A percentile compares a stretch with the other conserved stretches of the same genome.
These are phyloP conservation scores for Anthracocystis panici-leucophaei DNA, from an alignment of 1,284 basidiomycete genomes.

Conservation along the genomic window DNA sequence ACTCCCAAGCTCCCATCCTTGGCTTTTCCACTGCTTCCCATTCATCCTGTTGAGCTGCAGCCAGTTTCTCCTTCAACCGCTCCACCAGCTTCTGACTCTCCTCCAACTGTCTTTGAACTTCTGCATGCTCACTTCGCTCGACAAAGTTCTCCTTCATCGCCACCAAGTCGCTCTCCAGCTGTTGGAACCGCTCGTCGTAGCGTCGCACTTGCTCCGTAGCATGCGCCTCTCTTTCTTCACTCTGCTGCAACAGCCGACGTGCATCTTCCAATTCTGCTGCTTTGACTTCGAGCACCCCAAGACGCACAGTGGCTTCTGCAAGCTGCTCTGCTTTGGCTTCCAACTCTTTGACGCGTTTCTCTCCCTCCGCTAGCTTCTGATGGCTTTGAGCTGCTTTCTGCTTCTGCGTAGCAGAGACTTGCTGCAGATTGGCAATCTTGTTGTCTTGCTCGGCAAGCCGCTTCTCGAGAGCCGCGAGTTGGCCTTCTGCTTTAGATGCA, in stretches of 20 bases:
- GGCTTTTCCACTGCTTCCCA: conserved; percentile 30
- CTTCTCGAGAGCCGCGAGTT: conserved; percentile 50
- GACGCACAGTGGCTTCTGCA: conserved; percentile 13
- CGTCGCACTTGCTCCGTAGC: conserved; percentile 19
- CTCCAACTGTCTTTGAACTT: conserved; percentile 23
- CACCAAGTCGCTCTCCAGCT: conserved; percentile 54
- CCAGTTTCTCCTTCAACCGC: conserved; percentile 27
- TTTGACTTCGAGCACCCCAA: conserved; percentile 37
- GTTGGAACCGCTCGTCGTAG: conserved; percentile 47
- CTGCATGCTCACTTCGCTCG: conserved; percentile 28
- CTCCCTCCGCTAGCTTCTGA: conserved; percentile 57
- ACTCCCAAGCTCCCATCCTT: conserved; percentile 29
- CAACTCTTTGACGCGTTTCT: conserved; percentile 52
- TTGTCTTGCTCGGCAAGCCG: conserved; percentile 55
- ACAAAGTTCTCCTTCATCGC: conserved; percentile 53
- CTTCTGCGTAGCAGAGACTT: conserved; percentile 58
- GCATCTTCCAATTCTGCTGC: conserved; percentile 33
- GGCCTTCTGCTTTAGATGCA: conserved; percentile 54
- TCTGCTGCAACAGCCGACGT: conserved; percentile 25
- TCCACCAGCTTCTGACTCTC: conserved; percentile 39
- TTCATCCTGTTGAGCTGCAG: conserved; percentile 8
- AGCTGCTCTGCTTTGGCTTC: conserved; percentile 41
- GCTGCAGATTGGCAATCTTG: conserved; percentile 58
- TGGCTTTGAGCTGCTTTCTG: conserved; percentile 60
- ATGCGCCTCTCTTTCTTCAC: conserved; percentile 35